Percentiles rank a stretch among this genome's conserved stretches.
phyloP scores from a whole-genome alignment of 2,329 filamentous ascomycete species.

The Ceratocystis alfenasii region DNA sequence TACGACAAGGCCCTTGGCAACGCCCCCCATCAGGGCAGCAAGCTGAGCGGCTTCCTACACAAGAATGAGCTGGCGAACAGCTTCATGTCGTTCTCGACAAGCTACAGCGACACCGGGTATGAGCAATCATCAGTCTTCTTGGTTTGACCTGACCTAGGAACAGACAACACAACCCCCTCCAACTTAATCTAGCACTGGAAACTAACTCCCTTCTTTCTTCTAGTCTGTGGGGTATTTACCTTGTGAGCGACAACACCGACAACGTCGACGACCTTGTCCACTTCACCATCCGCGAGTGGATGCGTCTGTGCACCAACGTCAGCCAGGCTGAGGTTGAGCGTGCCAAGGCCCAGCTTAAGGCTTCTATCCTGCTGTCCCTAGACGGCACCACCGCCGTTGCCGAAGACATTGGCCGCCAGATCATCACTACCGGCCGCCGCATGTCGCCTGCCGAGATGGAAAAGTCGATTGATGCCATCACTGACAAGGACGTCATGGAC shows the following conservation, averaged over 20 bases:
- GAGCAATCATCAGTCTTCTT: constrained; percentile 27
- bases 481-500: constrained; percentile 92
- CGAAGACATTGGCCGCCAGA: constrained; percentile 96
- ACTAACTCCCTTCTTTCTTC: not conserved
- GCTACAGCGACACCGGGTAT: constrained; percentile 98
- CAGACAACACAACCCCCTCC: not conserved
- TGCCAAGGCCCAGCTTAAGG: constrained; percentile 98
- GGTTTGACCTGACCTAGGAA: not conserved
- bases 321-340: constrained; percentile 87
- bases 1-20: constrained; percentile 99
- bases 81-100: constrained; percentile 99
- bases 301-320: constrained; percentile 81
- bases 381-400: constrained; percentile 95
- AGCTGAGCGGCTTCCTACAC: constrained; percentile 89
- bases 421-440: constrained; percentile 90
- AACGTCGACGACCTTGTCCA: constrained; percentile 90
- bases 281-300: constrained; percentile 98
- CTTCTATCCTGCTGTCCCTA: constrained; percentile 89
- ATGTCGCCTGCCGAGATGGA: constrained; percentile 91
- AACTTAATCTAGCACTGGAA: not conserved
- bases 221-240: constrained; percentile 99
- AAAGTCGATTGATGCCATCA: constrained; percentile 75
- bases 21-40: constrained; percentile 93
- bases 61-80: constrained; percentile 94
- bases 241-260: constrained; percentile 81